Percentiles rank a stretch among this genome's conserved stretches.
Conservation (phyloP, 208 protist species). For the Kentomonas sorsogonicus region DNA sequence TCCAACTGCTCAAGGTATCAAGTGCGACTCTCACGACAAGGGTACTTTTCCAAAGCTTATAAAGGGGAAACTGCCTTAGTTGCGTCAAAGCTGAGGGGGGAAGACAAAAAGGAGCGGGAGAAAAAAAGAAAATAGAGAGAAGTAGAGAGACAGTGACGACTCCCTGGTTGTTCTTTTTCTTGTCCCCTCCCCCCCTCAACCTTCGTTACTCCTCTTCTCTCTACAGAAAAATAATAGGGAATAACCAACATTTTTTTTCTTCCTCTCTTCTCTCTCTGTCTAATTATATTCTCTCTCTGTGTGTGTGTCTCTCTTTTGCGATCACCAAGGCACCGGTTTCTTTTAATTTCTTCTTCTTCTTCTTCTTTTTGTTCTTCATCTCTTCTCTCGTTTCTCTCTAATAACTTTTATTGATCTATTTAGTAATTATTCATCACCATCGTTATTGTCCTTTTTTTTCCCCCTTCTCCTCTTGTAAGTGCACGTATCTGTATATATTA, state of each 20-base stretch:
- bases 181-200: no score
- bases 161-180: no score
- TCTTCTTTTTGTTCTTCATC: conserved; percentile 6
- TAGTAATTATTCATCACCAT: neutral
- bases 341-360: conserved; percentile 6
- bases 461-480: neutral
- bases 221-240: neutral
- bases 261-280: neutral
- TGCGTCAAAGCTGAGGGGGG: no score
- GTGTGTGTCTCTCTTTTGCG: neutral
- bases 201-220: no score
- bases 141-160: no score
- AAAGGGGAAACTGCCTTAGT: no score
- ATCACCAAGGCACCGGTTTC: no score
- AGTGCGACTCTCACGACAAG: no score
- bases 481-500: neutral
- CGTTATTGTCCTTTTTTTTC: neutral
- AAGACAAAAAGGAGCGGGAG: no score
- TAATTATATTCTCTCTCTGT: neutral
- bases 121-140: no score
- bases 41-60: no score
- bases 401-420: neutral
- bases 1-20: no score
- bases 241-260: neutral
- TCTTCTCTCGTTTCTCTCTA: conserved; percentile 2